Percentiles rank a stretch among this genome's conserved stretches.
Evolutionary conservation across 2,329 filamentous ascomycete genomes (phyloP).

Genomic region (Diaporthe sp.): DNA sequence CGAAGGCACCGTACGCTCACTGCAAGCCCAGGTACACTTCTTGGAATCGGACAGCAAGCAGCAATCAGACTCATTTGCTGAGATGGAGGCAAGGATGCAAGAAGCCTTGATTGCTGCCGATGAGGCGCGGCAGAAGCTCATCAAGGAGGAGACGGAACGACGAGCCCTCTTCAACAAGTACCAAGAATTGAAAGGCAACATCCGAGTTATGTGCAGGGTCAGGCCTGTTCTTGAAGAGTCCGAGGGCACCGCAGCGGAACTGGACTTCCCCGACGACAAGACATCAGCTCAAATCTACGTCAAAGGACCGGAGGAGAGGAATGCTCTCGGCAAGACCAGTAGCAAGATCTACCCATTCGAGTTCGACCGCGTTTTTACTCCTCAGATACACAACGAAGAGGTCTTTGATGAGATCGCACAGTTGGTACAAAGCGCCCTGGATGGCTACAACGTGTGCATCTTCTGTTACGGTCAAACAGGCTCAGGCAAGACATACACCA

Average conservation of each 20-base stretch:
- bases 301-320: conserved; percentile 86
- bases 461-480: conserved; percentile 99
- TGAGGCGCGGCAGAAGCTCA: conserved; percentile 82
- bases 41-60: conserved; percentile 91
- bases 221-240: conserved; percentile 76
- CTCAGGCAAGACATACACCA: conserved; percentile 96
- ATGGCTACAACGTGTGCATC: conserved; percentile 99
- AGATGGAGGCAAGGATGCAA: conserved; percentile 84
- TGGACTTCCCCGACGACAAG: conserved; percentile 85
- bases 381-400: conserved; percentile 81
- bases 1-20: conserved; percentile 80
- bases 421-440: conserved; percentile 93
- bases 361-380: conserved; percentile 94
- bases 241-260: conserved; percentile 78
- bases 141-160: conserved; percentile 90
- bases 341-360: conserved; percentile 88
- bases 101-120: conserved; percentile 80
- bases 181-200: conserved; percentile 97
- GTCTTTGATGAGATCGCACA: conserved; percentile 98
- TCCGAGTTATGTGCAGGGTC: conserved; percentile 97
- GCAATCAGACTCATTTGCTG: conserved; percentile 87
- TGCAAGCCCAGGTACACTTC: conserved; percentile 88
- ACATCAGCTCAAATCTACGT: conserved; percentile 91
- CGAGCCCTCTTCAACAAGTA: conserved; percentile 97
- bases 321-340: conserved; percentile 80